These are phyloP conservation scores for Oryza meridionalis DNA, from an alignment of 176 grass and related monocot genomes.

Conservation along the genomic window DNA sequence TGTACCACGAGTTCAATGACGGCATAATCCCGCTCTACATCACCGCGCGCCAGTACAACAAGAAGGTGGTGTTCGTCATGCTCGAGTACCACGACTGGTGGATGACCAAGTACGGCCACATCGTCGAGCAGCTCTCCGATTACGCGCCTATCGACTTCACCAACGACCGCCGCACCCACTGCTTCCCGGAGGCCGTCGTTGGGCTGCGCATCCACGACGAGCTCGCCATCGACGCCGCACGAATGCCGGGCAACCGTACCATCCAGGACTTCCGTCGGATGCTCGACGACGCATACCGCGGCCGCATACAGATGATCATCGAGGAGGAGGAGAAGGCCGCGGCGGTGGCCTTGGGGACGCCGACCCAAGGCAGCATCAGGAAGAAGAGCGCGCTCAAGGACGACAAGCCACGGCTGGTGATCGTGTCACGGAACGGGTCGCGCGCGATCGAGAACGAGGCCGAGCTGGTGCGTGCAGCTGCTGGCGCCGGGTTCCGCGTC, in stretches of 20 bases:
- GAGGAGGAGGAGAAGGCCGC: conserved; percentile 34
- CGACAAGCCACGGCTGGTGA: conserved; percentile 53
- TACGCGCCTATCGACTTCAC: conserved; percentile 62
- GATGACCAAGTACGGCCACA: conserved; percentile 63
- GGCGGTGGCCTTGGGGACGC: neutral
- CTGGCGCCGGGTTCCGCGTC: conserved; percentile 54
- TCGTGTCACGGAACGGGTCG: conserved; percentile 71
- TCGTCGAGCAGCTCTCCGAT: conserved; percentile 60
- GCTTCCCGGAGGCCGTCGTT: conserved; percentile 71
- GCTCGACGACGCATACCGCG: conserved; percentile 64
- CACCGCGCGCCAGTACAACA: conserved; percentile 56
- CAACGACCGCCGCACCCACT: conserved; percentile 63
- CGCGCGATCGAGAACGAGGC: conserved; percentile 69
- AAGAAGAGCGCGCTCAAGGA: neutral
- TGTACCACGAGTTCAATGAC: conserved; percentile 96
- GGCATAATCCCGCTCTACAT: conserved; percentile 86
- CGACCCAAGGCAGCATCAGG: neutral
- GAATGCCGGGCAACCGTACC: conserved; percentile 40
- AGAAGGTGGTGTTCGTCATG: conserved; percentile 70
- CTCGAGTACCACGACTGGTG: conserved; percentile 89
- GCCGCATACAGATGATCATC: conserved; percentile 46
- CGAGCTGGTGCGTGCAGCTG: conserved; percentile 39
- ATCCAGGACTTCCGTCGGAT: conserved; percentile 66
- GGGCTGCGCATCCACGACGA: conserved; percentile 82
- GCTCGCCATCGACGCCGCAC: conserved; percentile 52